Evolutionary conservation across 495 filamentous ascomycete genomes (phyloP), one percentile per base, ranked within the genome.

Genomic region (Corynascus novoguineensis): DNA sequence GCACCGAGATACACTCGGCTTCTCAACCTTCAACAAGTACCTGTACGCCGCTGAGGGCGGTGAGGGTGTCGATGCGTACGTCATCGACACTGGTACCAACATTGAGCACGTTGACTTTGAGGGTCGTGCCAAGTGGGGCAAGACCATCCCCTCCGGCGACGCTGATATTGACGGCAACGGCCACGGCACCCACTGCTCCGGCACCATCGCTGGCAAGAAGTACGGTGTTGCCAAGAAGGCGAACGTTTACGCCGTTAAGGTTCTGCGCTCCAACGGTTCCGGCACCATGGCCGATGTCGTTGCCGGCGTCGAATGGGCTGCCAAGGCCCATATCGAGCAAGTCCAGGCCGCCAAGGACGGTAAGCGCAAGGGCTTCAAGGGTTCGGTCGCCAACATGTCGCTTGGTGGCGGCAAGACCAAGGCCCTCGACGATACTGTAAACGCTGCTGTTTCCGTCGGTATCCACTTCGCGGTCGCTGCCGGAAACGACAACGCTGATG

Each of bases 221-320:
- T 97, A 93, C 71, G 95, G 95, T 83, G 93, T 99, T 58, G 90
- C 95, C 64, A 99, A 99, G 86, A 96, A 96, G 82, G 95, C 95
- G 66, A 88, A 88, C 60, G 79, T 99, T 68, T 88, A 90, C 67
- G 95, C 95, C 57, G 90, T 99, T 75, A 99, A 99, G 83, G 95
- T 99, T 35, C 85, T 99, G 60, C 84, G 87, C 66, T 97, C 95
- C 59, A 97, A 96, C 72, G 95, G 95, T 63, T 96, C 95, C 60
- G 95, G 95, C 61, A 88, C 90, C 63, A 99, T 99, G 95, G 88
- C 90, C 46, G 95, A 99, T 69, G 95, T 99, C 61, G 88, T 99
- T 59, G 92, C 92, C 78, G 95, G 95, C 70, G 95, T 99, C 64
- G 92, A 99, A 73, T 97, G 84, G 82, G 95, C 95, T 62, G 92